Evolutionary conservation across 306 rosid genomes (phyloP).

Genomic region (Cicer judaicum): DNA sequence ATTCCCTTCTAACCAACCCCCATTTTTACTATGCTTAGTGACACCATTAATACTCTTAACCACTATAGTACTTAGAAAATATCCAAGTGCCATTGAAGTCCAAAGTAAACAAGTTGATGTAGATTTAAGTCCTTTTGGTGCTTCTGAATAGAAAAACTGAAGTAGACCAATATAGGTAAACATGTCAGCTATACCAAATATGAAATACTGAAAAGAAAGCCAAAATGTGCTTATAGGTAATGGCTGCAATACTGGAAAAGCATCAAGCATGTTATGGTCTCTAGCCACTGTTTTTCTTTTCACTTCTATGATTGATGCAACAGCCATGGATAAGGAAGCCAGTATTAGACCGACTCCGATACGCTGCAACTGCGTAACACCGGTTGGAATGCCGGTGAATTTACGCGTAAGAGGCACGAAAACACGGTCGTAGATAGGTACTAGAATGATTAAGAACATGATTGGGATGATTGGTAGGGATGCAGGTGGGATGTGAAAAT

Average conservation of each 20-base stretch:
- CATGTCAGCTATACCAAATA: conserved; percentile 93
- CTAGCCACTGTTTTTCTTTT: conserved; percentile 79
- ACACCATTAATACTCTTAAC: conserved; percentile 75
- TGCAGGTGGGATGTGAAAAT: conserved; percentile 82
- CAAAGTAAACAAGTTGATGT: conserved; percentile 88
- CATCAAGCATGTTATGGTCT: conserved; percentile 69
- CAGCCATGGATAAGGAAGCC: conserved; percentile 82
- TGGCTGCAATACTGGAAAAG: conserved; percentile 65
- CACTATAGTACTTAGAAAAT: conserved; percentile 73
- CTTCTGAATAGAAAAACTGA: conserved; percentile 91
- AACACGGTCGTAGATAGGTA: conserved; percentile 80
- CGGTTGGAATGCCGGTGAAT: conserved; percentile 72
- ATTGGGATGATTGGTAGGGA: conserved; percentile 89
- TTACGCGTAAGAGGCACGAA: conserved; percentile 65
- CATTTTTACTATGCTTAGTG: conserved; percentile 58
- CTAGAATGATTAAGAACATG: conserved; percentile 58
- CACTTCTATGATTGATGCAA: conserved; percentile 70
- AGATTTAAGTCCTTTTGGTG: conserved; percentile 77
- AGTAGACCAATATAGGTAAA: conserved; percentile 87
- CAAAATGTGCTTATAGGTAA: conserved; percentile 87
- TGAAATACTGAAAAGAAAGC: conserved; percentile 86
- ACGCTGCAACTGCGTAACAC: conserved; percentile 79
- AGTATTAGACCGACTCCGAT: conserved; percentile 85
- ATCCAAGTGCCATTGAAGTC: conserved; percentile 92
- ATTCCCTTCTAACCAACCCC: conserved; percentile 88